Evolutionary conservation across 148 eudicot genomes (phyloP).

Genomic region (Rhododendron mucronatum): DNA sequence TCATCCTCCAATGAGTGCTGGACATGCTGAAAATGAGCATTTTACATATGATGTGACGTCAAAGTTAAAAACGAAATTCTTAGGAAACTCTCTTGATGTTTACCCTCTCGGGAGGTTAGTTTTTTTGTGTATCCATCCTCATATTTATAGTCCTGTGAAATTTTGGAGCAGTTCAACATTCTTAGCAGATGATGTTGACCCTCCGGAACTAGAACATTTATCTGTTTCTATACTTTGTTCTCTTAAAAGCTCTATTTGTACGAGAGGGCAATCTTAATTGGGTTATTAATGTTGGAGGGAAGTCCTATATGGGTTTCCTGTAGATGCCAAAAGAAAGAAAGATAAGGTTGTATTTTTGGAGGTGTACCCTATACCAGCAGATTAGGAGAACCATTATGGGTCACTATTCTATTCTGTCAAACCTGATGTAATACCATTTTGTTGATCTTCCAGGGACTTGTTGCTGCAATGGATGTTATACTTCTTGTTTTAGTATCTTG

Average conservation of each 20-base stretch:
- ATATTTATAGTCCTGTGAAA: background rate
- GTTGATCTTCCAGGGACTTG: background rate
- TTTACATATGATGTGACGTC: slow-evolving; percentile 81
- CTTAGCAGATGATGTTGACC: background rate
- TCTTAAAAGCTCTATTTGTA: background rate
- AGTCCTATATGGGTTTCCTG: background rate
- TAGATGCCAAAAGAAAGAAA: background rate
- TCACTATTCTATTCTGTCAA: background rate
- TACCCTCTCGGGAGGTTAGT: slow-evolving; percentile 88
- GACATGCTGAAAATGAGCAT: slow-evolving; percentile 87
- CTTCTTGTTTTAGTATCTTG: background rate
- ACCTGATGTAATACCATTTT: background rate
- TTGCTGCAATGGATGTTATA: background rate
- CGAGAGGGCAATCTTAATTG: background rate
- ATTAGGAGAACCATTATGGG: background rate
- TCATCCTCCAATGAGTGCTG: slow-evolving; percentile 97
- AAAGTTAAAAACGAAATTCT: slow-evolving; percentile 77
- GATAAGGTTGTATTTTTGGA: background rate
- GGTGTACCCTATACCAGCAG: background rate
- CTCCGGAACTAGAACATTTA: background rate
- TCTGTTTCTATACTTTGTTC: background rate
- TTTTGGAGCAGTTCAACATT: background rate
- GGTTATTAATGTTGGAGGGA: background rate
- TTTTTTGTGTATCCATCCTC: background rate
- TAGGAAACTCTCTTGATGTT: slow-evolving; percentile 83